Conservation (phyloP, 805 yeast genomes). For the Pichia phayaonensis region DNA sequence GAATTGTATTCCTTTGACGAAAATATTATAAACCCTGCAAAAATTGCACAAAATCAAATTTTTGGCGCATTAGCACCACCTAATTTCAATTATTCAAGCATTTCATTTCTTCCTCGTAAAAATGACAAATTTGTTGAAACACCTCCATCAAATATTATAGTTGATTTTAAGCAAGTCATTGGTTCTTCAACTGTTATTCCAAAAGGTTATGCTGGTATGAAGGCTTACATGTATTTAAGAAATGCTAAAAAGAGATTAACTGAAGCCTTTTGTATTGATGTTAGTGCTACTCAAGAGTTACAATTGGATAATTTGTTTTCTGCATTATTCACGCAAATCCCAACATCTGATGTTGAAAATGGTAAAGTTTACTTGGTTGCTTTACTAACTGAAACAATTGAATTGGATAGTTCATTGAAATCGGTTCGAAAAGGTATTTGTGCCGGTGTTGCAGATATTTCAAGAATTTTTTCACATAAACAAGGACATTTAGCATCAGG, state of each 20-base stretch:
- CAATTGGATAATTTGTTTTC: constrained; percentile 66
- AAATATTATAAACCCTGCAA: constrained; percentile 38
- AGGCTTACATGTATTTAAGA: constrained; percentile 65
- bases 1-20: constrained; percentile 34
- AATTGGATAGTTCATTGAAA: not conserved
- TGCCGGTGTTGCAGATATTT: constrained; percentile 81
- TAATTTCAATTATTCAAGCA: constrained; percentile 34
- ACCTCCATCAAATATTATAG: constrained; percentile 60
- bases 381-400: constrained; percentile 60
- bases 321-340: constrained; percentile 71
- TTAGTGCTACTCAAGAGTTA: constrained; percentile 49
- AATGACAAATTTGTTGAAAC: constrained; percentile 41
- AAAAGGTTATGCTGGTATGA: constrained; percentile 61
- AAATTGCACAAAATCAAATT: constrained; percentile 59
- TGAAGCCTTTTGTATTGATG: constrained; percentile 69
- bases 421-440: constrained; percentile 66
- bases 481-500: constrained; percentile 55
- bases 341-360: constrained; percentile 50
- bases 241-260: constrained; percentile 58
- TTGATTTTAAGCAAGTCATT: constrained; percentile 65
- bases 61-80: constrained; percentile 66
- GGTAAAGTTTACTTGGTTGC: constrained; percentile 72
- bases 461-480: constrained; percentile 63
- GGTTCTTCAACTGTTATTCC: constrained; percentile 55
- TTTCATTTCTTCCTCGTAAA: constrained; percentile 35